Base-by-base conservation (phyloP, 176 grass and related monocot species). In the Phoenix roebelenii region DNA sequence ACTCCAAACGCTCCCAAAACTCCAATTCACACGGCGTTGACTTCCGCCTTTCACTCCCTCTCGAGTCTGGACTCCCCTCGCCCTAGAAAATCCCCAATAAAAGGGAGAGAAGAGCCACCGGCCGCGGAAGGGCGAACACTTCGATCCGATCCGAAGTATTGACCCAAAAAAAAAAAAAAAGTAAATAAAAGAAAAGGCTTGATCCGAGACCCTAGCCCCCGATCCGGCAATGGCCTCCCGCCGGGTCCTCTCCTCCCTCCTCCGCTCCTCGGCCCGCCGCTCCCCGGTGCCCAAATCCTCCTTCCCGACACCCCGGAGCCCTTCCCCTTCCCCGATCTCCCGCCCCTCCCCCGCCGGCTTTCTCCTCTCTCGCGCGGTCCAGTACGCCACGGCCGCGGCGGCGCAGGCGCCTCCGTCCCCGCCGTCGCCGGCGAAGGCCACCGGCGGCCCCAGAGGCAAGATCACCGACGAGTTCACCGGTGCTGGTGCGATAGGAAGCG, bases 391-490 rank as follows among this genome's bases (percentile, higher is more conserved):
- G 2, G 66, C 78, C 67, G 72, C 81, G 48, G 77, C 77, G 12
- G 80, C 65, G 19, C 55, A 75, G 58, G 60, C 52, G 17, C 50
- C 68, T 15, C 58, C 74, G 3, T 25, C 74, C 3, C n/a, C 66
- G 5, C 23, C 64, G 44, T 74, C 70, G 3, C 44, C 55, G 30
- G 18, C 15, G 10, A 65, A 65, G 62, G 15, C 68, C 16, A 16
- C 64, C n/a, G 19, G 39, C 7, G 78, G 66, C 4, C 51, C 58
- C 18, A 77, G 77, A 3, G 86, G 83, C 5, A 90, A 97, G 76
- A 97, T 96, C 75, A 97, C 92, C 29, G 92, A 97, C 24, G 87
- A 97, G 58, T 97, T 97, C 81, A 97, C 92, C 3, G 92, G 92
- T 32, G 92, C 86, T 6, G 92, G 92, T 48, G 35, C 92, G n/a